Evolutionary conservation across 148 eudicot species (phyloP).

Genomic region (Fagopyrum tataricum): DNA sequence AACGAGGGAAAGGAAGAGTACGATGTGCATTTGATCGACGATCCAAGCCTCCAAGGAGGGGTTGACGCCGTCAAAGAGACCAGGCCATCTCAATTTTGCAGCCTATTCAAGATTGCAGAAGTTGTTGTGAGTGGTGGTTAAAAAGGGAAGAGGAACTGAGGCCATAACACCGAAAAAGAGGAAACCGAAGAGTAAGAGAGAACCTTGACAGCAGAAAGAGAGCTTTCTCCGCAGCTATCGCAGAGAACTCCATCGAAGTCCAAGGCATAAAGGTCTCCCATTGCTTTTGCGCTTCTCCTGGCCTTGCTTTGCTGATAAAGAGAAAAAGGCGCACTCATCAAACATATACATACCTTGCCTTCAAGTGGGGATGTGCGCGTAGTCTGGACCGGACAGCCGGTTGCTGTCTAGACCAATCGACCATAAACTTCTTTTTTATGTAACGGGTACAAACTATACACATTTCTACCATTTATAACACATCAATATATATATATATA

Average conservation of each 20-base stretch:
- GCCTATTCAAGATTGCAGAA: conserved; percentile 34
- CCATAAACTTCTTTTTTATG: too few relatives aligned
- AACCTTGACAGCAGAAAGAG: conserved; percentile 82
- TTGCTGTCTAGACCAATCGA: too few relatives aligned
- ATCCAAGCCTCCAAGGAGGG: conserved; percentile 67
- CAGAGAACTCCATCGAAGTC: conserved; percentile 97
- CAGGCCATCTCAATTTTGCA: conserved; percentile 85
- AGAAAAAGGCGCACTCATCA: too few relatives aligned
- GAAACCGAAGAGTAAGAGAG: conserved; percentile 2
- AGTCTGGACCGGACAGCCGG: too few relatives aligned
- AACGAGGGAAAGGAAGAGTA: conserved; percentile 18
- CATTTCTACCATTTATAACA: too few relatives aligned
- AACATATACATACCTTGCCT: too few relatives aligned
- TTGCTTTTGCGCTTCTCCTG: not conserved
- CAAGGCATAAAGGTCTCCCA: conserved; percentile 73
- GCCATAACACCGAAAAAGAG: not conserved
- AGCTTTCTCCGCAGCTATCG: conserved; percentile 96
- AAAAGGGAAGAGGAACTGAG: not conserved
- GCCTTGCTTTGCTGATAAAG: too few relatives aligned
- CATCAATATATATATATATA: too few relatives aligned
- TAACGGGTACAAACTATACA: too few relatives aligned
- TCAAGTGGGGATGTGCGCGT: too few relatives aligned
- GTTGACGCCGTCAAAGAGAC: conserved; percentile 51
- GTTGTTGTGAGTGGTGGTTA: not conserved
- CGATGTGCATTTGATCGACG: conserved; percentile 80